Evolutionary conservation across 768 basidiomycete genomes (phyloP).

Genomic region (Rhodotorula graminis): DNA sequence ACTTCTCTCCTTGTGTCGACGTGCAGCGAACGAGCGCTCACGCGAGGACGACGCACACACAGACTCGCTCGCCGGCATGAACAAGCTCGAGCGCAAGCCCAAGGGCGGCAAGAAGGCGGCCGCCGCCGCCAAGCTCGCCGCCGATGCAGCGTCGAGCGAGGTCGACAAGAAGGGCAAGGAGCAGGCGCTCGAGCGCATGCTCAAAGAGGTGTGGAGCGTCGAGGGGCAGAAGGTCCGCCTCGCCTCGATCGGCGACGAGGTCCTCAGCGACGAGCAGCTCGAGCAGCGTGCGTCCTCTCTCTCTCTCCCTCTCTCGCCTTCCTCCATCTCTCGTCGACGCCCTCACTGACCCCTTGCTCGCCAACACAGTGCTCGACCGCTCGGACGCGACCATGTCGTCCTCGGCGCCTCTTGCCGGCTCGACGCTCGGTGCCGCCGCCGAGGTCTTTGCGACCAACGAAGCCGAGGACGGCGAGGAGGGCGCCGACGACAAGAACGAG

Average conservation of each 20-base stretch:
- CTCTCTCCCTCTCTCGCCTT: no score
- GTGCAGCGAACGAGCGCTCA: no score
- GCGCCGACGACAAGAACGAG: background rate
- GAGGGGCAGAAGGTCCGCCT: conserved; percentile 88
- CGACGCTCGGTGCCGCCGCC: background rate
- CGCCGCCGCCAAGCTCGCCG: background rate
- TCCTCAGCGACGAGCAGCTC: conserved; percentile 77
- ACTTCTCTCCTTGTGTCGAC: background rate
- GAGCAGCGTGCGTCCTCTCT: conserved; percentile 56
- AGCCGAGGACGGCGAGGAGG: conserved; percentile 1
- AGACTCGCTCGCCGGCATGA: conserved; percentile 45
- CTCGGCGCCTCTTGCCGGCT: conserved; percentile 4
- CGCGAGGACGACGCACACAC: conserved; percentile 43
- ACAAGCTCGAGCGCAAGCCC: conserved; percentile 18
- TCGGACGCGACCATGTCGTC: conserved; percentile 38
- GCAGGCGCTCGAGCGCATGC: conserved; percentile 43
- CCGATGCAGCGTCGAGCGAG: conserved; percentile 16
- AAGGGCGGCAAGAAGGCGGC: conserved; percentile 20
- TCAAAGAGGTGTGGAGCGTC: conserved; percentile 76
- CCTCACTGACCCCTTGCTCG: no score
- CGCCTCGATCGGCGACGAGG: conserved; percentile 65
- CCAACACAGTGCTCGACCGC: conserved; percentile 28
- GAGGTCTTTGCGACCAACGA: conserved; percentile 35
- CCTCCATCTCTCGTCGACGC: no score
- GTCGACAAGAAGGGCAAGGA: conserved; percentile 9